Percentiles rank a stretch among this genome's conserved stretches.
Evolutionary conservation across 129 eudicot species (phyloP).

Genomic region (Erigeron canadensis): DNA sequence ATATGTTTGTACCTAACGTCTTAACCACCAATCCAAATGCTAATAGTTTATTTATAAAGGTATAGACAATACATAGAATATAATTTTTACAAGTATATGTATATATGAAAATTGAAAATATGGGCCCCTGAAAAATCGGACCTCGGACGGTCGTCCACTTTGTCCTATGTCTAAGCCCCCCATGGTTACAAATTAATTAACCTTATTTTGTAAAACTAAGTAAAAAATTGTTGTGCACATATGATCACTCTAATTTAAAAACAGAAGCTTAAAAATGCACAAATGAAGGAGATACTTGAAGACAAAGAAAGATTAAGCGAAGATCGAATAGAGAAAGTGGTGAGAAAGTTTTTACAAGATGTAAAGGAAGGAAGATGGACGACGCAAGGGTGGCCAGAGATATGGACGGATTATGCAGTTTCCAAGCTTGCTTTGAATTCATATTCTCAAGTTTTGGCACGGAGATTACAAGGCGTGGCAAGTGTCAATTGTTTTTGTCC

Average conservation of each 20-base stretch:
- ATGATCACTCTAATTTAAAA: neutral
- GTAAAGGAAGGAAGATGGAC: slow-evolving; percentile 63
- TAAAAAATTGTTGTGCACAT: neutral
- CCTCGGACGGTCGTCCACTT: too few relatives aligned
- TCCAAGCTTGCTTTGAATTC: slow-evolving; percentile 82
- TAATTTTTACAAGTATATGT: too few relatives aligned
- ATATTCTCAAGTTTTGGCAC: slow-evolving; percentile 63
- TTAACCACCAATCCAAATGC: too few relatives aligned
- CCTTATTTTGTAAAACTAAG: too few relatives aligned
- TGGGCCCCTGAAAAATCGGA: too few relatives aligned
- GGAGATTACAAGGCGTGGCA: slow-evolving; percentile 36
- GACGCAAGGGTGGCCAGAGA: slow-evolving; percentile 72
- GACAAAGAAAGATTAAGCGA: slow-evolving; percentile 52
- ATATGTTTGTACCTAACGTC: too few relatives aligned
- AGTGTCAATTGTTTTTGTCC: slow-evolving; percentile 87
- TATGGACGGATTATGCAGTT: slow-evolving; percentile 88
- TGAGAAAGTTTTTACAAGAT: slow-evolving; percentile 47
- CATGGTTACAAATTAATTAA: too few relatives aligned
- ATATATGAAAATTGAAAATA: too few relatives aligned
- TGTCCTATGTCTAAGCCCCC: too few relatives aligned
- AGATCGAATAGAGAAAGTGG: slow-evolving; percentile 46
- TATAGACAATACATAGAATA: too few relatives aligned
- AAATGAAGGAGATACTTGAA: slow-evolving; percentile 42
- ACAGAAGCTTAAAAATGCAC: slow-evolving; percentile 58
- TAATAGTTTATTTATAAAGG: too few relatives aligned